Base-by-base conservation (phyloP, 805 yeast species). In the Saitoella complicata region DNA sequence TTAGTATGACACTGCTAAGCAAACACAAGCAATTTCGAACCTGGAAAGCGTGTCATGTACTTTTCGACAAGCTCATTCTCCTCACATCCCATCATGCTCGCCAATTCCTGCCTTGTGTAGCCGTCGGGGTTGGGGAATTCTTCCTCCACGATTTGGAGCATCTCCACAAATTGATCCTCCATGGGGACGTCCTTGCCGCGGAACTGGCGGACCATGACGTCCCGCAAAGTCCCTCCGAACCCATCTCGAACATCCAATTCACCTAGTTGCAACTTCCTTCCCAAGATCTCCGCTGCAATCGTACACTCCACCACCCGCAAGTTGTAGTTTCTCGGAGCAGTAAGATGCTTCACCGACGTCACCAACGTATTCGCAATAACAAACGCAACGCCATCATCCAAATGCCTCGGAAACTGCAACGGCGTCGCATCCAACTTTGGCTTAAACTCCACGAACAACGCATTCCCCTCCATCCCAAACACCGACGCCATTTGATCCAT, bases 401-500 rank as follows among this genome's bases (percentile, higher is more conserved):
- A 60, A 6, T 32, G 33, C 7, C 47, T 44, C 3, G 51, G 49
- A 54, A 78, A 70, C 37, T 63, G 58, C 55, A 75, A 66, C 9
- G 81, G 72, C 32, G 68, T 62, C 1, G 76, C 83, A 34, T 56
- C 61, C 40, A 80, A 63, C 48, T 65, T 57, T 1, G 87, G 86
- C 48, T 69, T 67, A 61, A 78, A 79, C 51, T 71, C 72, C 12
- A 79, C 73, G 51, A 70, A 68, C 45, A 78, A 59, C 1, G 78
- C 79, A 50, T 78, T 73, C 47, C 66, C 68, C 38, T 59, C 62
- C 53, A 70, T 74, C 13, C 86, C 85, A 51, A 71, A 77, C 29
- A 80, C 68, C 0, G 80, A 73, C 3, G 85, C 86, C 41, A 79
- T 70, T 60, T 79, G 86, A 56, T 79, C 86, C 80, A 79, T 73